Evolutionary conservation across 176 grass and related monocot genomes (phyloP).

Genomic region (Bromus sterilis): DNA sequence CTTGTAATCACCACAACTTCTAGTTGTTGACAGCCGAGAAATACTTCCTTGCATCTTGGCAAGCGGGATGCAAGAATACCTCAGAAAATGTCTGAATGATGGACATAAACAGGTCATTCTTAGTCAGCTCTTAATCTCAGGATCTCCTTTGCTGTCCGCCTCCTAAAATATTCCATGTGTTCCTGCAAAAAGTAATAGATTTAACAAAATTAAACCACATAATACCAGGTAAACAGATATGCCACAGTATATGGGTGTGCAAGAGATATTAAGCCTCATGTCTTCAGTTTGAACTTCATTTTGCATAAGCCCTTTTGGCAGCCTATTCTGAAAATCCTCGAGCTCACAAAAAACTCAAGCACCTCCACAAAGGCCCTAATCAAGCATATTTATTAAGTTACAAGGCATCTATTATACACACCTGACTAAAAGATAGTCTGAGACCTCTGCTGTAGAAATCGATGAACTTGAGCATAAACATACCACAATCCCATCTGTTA

Average conservation of each 20-base stretch:
- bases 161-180: constrained; percentile 84
- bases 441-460: constrained; percentile 73
- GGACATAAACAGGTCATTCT: background rate
- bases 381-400: background rate
- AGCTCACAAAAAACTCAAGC: background rate
- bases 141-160: constrained; percentile 77
- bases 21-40: background rate
- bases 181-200: constrained; percentile 36
- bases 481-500: constrained; percentile 80
- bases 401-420: constrained; percentile 14
- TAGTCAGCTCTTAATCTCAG: constrained; percentile 64
- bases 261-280: background rate
- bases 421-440: constrained; percentile 52
- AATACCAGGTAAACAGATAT: background rate
- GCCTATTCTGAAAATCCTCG: background rate
- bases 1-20: constrained; percentile 1
- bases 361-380: background rate
- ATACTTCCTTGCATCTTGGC: background rate
- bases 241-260: background rate
- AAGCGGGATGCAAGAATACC: background rate
- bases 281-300: background rate
- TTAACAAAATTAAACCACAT: background rate
- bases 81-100: constrained; percentile 5
- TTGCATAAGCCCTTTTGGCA: background rate
- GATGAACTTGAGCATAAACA: constrained; percentile 91